Evolutionary conservation across 306 rosid species (phyloP), one percentile per base, ranked within the genome.

Genomic region (Dryas drummondii): DNA sequence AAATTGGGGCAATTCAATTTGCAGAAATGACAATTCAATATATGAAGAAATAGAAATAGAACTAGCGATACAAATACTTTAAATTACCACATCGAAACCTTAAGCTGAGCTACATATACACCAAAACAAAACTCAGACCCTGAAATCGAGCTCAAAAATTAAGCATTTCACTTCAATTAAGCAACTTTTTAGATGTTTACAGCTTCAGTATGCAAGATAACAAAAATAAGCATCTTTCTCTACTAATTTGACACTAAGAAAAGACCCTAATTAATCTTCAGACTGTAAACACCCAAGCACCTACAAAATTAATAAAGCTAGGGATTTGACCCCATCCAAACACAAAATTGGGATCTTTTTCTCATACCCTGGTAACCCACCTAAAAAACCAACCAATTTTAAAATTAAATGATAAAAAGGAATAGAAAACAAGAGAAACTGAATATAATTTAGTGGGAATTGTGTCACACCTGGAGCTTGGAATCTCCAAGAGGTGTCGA

Each of bases 391-490:
- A 73, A 0, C 49, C 49, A 46, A 46, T 46, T 46, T 46, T 1
- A 46, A 46, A 46, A 46, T 46, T 46, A 8, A 16, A 68, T 8
- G 0, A 2, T 44, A 78, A 57, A 19, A 26, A 32, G 37, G 37
- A 32, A 32, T 32, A 32, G 37, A 42, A 13, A 59, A 76, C 3
- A 52, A 42, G 16, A 7, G 9, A 15, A 12, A 49, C 26, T 57
- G 42, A 13, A 37, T 9, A 19, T 0, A 40, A 79, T 32, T 63
- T 5, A 47, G 14, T 59, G 60, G 70, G 49, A 44, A 71, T 67
- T 7, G 51, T 27, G 68, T 79, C 37, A 32, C 49, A 84, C 84
- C 82, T 12, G 76, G 53, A 71, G 71, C 32, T 48, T 37, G 4
- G 6, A 32, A 9, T 59, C 68, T 76, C 49, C 60, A 53, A 65